Evolutionary conservation across 1,284 basidiomycete genomes (phyloP).

Genomic region (Cryptococcus hybrid): DNA sequence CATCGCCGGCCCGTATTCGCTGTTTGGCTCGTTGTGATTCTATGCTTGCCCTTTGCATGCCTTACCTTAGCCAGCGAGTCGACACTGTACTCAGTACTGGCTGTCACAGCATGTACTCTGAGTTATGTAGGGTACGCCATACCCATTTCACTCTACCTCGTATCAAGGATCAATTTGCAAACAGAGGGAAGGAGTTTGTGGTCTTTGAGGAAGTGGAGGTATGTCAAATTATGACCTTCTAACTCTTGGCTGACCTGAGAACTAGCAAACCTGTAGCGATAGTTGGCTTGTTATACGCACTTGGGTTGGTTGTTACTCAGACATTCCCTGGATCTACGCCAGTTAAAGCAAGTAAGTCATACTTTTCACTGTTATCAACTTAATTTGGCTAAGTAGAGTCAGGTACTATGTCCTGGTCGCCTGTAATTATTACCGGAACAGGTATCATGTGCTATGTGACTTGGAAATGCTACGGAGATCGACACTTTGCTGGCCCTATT

Average conservation of each 20-base stretch:
- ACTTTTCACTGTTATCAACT: background rate
- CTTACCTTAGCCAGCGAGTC: constrained; percentile 22
- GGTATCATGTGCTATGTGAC: constrained; percentile 29
- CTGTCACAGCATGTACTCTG: constrained; percentile 34
- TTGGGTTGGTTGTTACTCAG: constrained; percentile 33
- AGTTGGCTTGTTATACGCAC: constrained; percentile 30
- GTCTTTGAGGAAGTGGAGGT: constrained; percentile 40
- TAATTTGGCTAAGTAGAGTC: background rate
- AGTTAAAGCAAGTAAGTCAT: constrained; percentile 27
- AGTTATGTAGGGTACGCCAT: constrained; percentile 43
- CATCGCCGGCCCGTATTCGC: constrained; percentile 41
- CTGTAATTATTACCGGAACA: constrained; percentile 37
- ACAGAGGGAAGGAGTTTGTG: constrained; percentile 45
- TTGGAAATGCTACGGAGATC: constrained; percentile 35
- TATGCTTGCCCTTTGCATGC: constrained; percentile 39
- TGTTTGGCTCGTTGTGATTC: constrained; percentile 34
- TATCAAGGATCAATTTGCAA: constrained; percentile 40
- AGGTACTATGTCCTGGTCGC: constrained; percentile 44
- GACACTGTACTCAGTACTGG: constrained; percentile 37
- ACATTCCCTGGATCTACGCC: constrained; percentile 36
- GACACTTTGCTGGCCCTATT: constrained; percentile 48
- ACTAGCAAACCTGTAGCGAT: constrained; percentile 38
- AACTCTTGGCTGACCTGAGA: background rate
- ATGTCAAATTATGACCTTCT: constrained; percentile 1
- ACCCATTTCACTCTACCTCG: constrained; percentile 40